Evolutionary conservation across 2,329 filamentous ascomycete genomes (phyloP).

Genomic region (Aspergillus novoparasiticus): DNA sequence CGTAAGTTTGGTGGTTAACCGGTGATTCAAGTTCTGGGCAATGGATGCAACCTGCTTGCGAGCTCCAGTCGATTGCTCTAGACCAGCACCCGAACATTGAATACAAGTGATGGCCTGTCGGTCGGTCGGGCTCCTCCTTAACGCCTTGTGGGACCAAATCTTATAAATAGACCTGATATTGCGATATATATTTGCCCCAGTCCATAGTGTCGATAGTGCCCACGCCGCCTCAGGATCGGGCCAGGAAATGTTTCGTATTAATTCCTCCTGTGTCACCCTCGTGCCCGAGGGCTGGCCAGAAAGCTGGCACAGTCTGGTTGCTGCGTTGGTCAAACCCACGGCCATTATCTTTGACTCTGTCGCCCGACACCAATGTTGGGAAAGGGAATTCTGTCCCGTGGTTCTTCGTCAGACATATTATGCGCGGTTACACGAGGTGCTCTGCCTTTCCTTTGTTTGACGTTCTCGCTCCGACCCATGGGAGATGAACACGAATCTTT

Average conservation of each 20-base stretch:
- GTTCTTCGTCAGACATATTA: neutral
- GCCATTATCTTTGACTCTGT: neutral
- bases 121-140: too few species aligned
- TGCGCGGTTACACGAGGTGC: neutral
- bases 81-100: neutral
- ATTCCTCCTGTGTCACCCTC: neutral
- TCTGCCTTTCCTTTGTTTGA: neutral
- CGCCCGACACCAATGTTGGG: too few species aligned
- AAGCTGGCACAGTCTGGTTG: neutral
- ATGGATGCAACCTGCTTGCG: neutral
- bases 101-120: neutral
- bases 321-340: too few species aligned
- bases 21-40: neutral
- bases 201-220: neutral
- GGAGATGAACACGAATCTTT: neutral
- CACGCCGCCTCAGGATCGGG: neutral
- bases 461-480: neutral
- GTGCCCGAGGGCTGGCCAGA: neutral
- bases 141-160: neutral
- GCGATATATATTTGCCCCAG: neutral
- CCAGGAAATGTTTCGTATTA: too few species aligned
- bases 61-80: neutral
- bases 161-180: neutral
- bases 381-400: neutral
- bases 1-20: neutral